Evolutionary conservation across 2,329 filamentous ascomycete genomes (phyloP).

Genomic region (Beauveria scarabaeidicola): DNA sequence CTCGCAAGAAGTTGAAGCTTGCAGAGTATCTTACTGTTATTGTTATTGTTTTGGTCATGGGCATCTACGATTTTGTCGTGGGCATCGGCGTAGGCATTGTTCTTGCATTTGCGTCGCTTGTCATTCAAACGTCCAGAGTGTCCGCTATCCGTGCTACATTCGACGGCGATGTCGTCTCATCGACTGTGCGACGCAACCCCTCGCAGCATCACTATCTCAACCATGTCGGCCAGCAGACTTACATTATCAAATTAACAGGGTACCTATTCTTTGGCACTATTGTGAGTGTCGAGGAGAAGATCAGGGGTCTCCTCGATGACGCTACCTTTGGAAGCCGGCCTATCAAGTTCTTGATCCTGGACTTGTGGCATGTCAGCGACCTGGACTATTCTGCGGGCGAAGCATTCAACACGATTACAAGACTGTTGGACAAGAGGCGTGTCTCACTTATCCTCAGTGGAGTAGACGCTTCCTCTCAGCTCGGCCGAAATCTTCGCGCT

Average conservation of each 20-base stretch:
- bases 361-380: constrained; percentile 81
- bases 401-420: constrained; percentile 86
- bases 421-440: constrained; percentile 66
- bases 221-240: constrained; percentile 79
- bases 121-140: constrained; percentile 83
- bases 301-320: constrained; percentile 73
- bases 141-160: constrained; percentile 88
- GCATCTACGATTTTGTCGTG: constrained; percentile 89
- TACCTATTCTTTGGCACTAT: constrained; percentile 99
- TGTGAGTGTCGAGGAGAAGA: constrained; percentile 84
- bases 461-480: constrained; percentile 63
- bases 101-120: constrained; percentile 81
- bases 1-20: constrained; percentile 76
- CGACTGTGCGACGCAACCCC: constrained; percentile 84
- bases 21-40: constrained; percentile 88
- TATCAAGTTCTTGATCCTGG: constrained; percentile 83
- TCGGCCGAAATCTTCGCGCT: constrained; percentile 71
- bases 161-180: constrained; percentile 79
- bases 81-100: constrained; percentile 90
- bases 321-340: constrained; percentile 68
- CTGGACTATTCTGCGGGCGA: constrained; percentile 95
- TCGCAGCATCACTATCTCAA: constrained; percentile 81
- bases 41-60: constrained; percentile 90
- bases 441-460: constrained; percentile 79
- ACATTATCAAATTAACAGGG: constrained; percentile 82